Evolutionary conservation across 352 stramenopile genomes (phyloP).

Genomic region (Globisporangium splendens): DNA sequence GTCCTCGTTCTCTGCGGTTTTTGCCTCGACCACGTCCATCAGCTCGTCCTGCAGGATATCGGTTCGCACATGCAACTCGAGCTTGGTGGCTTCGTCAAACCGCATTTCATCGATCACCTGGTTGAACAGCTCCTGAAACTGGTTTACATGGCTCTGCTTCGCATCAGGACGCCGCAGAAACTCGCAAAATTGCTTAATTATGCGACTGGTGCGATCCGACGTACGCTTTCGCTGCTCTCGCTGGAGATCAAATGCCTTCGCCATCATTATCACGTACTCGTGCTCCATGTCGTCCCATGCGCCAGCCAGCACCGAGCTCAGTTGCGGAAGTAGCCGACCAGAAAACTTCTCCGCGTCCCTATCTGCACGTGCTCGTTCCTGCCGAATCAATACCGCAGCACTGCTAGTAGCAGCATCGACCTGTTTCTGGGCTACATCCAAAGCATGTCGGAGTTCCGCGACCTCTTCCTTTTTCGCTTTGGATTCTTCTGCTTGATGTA

Average conservation of each 20-base stretch:
- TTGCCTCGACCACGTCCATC: slow-evolving; percentile 33
- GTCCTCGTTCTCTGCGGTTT: slow-evolving; percentile 36
- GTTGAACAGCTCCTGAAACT: slow-evolving; percentile 77
- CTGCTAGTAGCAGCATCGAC: slow-evolving; percentile 23
- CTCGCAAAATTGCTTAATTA: slow-evolving; percentile 44
- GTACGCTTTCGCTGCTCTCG: slow-evolving; percentile 30
- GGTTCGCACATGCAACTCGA: slow-evolving; percentile 68
- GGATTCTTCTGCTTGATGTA: slow-evolving; percentile 61
- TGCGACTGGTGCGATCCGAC: slow-evolving; percentile 21
- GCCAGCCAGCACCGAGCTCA: slow-evolving; percentile 25
- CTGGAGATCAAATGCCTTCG: slow-evolving; percentile 32
- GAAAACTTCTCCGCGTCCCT: slow-evolving; percentile 19
- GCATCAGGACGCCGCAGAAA: slow-evolving; percentile 60
- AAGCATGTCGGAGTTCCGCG: slow-evolving; percentile 34
- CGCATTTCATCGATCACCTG: slow-evolving; percentile 80
- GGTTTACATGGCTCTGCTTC: slow-evolving; percentile 61
- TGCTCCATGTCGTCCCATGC: slow-evolving; percentile 59
- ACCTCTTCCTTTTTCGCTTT: slow-evolving; percentile 82
- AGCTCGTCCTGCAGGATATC: slow-evolving; percentile 77
- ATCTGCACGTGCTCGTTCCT: slow-evolving; percentile 14
- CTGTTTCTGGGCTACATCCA: slow-evolving; percentile 32
- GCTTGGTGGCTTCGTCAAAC: slow-evolving; percentile 75
- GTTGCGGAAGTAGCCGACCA: slow-evolving; percentile 27
- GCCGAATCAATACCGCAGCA: slow-evolving; percentile 20
- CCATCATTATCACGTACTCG: slow-evolving; percentile 52